Percentiles rank a stretch among this genome's conserved stretches.
phyloP scores from a whole-genome alignment of 441 rosid genomes.

The Euphorbia celastroides region DNA sequence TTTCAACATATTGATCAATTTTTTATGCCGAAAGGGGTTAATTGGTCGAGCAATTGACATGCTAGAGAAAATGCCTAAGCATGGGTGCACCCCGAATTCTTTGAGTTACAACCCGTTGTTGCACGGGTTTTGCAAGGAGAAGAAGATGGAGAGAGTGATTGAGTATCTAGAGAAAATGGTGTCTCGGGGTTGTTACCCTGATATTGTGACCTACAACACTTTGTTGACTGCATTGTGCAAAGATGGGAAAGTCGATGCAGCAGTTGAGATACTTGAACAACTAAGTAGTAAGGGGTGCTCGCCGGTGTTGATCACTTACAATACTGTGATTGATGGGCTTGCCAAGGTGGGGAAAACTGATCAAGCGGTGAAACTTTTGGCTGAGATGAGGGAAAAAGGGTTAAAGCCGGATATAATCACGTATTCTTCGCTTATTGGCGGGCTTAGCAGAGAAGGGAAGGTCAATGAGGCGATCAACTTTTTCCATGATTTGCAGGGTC shows the following conservation, averaged over 20 bases:
- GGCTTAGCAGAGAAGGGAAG: conserved; percentile 77
- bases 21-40: conserved; percentile 75
- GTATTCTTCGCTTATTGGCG: conserved; percentile 69
- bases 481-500: conserved; percentile 67
- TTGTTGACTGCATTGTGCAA: conserved; percentile 79
- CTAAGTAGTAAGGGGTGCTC: conserved; percentile 67
- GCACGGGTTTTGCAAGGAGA: conserved; percentile 84
- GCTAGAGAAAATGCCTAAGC: conserved; percentile 75
- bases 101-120: conserved; percentile 75
- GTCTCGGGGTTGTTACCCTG: conserved; percentile 83
- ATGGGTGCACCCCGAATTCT: conserved; percentile 78
- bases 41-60: conserved; percentile 72
- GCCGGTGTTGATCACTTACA: conserved; percentile 72
- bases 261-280: conserved; percentile 79
- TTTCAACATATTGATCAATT: conserved; percentile 78
- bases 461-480: conserved; percentile 68
- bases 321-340: conserved; percentile 79
- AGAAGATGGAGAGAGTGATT: conserved; percentile 78
- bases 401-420: conserved; percentile 80
- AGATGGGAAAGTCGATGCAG: conserved; percentile 81
- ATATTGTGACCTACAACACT: conserved; percentile 88
- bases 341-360: conserved; percentile 76
- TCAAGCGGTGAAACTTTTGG: conserved; percentile 54
- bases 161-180: conserved; percentile 81
- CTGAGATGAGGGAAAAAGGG: conserved; percentile 71